phyloP scores from a whole-genome alignment of 2,329 filamentous ascomycete genomes.

The Helotiales sp. region DNA sequence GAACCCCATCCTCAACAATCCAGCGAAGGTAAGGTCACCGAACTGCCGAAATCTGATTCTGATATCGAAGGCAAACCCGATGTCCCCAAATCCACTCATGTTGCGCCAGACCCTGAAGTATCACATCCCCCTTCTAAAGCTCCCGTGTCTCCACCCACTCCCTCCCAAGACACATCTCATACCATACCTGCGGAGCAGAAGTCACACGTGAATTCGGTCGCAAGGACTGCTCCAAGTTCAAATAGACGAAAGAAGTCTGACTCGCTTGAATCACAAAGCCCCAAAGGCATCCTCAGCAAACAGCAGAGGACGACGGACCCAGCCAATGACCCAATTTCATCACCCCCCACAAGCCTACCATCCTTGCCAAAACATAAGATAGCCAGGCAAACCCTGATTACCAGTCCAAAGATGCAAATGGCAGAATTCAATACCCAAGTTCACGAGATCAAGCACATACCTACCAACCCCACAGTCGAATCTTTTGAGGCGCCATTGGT shows the following conservation, averaged over 20 bases:
- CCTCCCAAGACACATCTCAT: background rate
- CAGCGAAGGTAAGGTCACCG: background rate
- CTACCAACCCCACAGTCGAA: background rate
- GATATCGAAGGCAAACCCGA: background rate
- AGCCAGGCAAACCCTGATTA: slow-evolving; percentile 35
- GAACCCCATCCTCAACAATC: background rate
- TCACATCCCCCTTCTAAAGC: background rate
- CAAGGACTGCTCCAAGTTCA: background rate
- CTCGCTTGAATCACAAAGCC: slow-evolving; percentile 33
- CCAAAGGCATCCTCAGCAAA: slow-evolving; percentile 38
- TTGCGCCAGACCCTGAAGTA: background rate
- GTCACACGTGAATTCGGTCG: background rate
- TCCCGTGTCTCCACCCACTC: background rate
- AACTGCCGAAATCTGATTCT: background rate
- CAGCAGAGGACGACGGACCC: slow-evolving; percentile 26
- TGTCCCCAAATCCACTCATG: background rate
- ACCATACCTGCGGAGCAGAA: background rate
- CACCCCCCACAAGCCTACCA: slow-evolving; percentile 17
- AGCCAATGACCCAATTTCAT: slow-evolving; percentile 25
- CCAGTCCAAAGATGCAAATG: slow-evolving; percentile 31
- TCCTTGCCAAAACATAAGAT: slow-evolving; percentile 33
- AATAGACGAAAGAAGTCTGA: slow-evolving; percentile 19
- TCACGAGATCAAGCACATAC: slow-evolving; percentile 10
- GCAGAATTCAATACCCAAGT: slow-evolving; percentile 12
- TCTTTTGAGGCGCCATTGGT: background rate